These are phyloP conservation scores for Dryadomyces quercus-mongolicae DNA, from an alignment of 2,329 filamentous ascomycete genomes.

Conservation along the genomic window DNA sequence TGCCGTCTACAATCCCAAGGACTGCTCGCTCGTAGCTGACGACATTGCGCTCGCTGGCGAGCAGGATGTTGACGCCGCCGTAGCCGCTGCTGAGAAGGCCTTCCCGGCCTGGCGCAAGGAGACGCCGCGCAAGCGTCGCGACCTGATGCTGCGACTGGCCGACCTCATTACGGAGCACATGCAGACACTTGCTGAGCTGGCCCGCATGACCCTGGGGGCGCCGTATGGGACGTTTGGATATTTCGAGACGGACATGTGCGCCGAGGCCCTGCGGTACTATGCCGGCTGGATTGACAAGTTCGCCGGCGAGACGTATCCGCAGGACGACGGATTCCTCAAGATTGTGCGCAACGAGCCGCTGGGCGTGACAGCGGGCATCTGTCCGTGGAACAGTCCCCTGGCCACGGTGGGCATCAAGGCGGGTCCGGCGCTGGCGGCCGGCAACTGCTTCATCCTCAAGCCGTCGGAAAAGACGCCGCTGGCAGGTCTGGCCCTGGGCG, in stretches of 20 bases:
- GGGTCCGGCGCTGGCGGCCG: constrained; percentile 26
- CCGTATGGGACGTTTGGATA: background rate
- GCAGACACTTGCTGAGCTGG: constrained; percentile 16
- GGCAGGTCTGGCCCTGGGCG: constrained; percentile 21
- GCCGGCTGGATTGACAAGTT: constrained; percentile 27
- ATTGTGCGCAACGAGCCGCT: constrained; percentile 23
- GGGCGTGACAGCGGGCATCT: constrained; percentile 18
- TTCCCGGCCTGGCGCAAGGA: background rate
- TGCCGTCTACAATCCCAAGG: background rate
- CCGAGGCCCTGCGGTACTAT: constrained; percentile 7
- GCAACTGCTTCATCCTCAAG: constrained; percentile 31
- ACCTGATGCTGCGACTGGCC: background rate
- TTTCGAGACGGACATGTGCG: constrained; percentile 37
- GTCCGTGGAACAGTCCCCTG: constrained; percentile 15
- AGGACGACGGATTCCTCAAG: constrained; percentile 20
- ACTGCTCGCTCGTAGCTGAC: background rate
- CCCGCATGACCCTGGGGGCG: constrained; percentile 36
- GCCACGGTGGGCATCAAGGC: constrained; percentile 23
- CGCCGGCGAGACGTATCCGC: constrained; percentile 22
- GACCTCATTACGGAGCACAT: background rate
- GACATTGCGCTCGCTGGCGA: background rate
- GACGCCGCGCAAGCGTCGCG: background rate
- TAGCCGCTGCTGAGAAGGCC: background rate
- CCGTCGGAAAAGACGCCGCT: constrained; percentile 29
- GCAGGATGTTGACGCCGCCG: background rate